Percentiles rank a stretch among this genome's conserved stretches.
Evolutionary conservation across 495 filamentous ascomycete species (phyloP).

Genomic region (Penicillium verhagenii): DNA sequence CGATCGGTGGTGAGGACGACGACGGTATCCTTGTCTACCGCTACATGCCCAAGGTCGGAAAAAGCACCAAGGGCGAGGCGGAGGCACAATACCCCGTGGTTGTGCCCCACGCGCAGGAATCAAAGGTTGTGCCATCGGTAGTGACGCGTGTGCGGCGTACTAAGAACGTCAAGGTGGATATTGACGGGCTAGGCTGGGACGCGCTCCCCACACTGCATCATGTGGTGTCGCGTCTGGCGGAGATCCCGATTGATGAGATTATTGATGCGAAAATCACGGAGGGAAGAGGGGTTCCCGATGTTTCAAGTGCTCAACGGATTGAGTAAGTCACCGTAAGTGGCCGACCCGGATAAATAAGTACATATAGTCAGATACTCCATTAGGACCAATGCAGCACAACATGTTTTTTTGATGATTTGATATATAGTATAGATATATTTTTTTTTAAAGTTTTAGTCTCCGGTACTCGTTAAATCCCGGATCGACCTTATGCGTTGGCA

Average conservation of each 20-base stretch:
- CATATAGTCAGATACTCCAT: background rate
- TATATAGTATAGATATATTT: too few species aligned
- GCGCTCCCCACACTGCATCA: slow-evolving; percentile 56
- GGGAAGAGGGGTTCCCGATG: slow-evolving; percentile 49
- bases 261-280: slow-evolving; percentile 51
- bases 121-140: slow-evolving; percentile 32
- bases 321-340: too few species aligned
- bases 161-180: slow-evolving; percentile 41
- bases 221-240: slow-evolving; percentile 46
- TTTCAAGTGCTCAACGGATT: slow-evolving; percentile 40
- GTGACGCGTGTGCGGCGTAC: slow-evolving; percentile 32
- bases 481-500: background rate
- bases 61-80: slow-evolving; percentile 35
- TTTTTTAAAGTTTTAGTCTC: too few species aligned
- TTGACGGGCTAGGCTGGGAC: slow-evolving; percentile 46
- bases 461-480: too few species aligned
- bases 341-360: too few species aligned
- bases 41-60: slow-evolving; percentile 49
- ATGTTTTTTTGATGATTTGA: background rate
- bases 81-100: slow-evolving; percentile 48
- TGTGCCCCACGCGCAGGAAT: slow-evolving; percentile 37
- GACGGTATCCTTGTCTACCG: slow-evolving; percentile 43
- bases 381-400: slow-evolving; percentile 2
- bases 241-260: slow-evolving; percentile 54
- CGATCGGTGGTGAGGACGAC: slow-evolving; percentile 32